A percentile compares a stretch with the other conserved stretches of the same genome.
Conservation (phyloP, 1,139 yeast genomes). For the Lodderomyces parapsilosis region DNA sequence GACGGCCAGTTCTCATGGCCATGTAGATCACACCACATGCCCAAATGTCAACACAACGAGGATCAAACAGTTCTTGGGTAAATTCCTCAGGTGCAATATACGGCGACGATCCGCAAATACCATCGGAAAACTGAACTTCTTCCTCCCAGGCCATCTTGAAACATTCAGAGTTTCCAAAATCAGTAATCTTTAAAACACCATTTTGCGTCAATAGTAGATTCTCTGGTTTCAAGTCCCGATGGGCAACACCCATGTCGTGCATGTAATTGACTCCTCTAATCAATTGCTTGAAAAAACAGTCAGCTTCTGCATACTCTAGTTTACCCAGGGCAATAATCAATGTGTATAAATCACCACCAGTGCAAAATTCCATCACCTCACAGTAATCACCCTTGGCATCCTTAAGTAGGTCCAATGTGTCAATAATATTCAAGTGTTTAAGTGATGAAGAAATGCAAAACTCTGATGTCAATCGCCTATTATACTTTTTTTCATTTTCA, state of each 20-base stretch:
- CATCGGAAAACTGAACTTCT: constrained; percentile 78
- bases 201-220: constrained; percentile 75
- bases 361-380: constrained; percentile 95
- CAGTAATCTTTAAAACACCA: constrained; percentile 86
- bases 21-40: constrained; percentile 94
- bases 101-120: constrained; percentile 86
- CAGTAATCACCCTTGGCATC: constrained; percentile 93
- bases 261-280: constrained; percentile 89
- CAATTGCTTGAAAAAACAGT: constrained; percentile 91
- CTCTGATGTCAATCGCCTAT: constrained; percentile 44
- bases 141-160: constrained; percentile 97
- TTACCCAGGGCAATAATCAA: constrained; percentile 82
- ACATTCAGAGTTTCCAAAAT: constrained; percentile 95
- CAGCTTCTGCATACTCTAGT: constrained; percentile 84
- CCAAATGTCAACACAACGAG: constrained; percentile 93
- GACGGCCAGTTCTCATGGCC: constrained; percentile 98
- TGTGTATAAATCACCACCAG: constrained; percentile 92
- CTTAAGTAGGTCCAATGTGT: constrained; percentile 80
- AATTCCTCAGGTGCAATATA: constrained; percentile 97
- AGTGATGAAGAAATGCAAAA: constrained; percentile 51
- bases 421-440: constrained; percentile 60
- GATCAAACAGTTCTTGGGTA: constrained; percentile 72
- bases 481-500: constrained; percentile 46
- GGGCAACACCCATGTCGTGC: constrained; percentile 98
- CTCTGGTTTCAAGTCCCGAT: constrained; percentile 93